These are phyloP conservation scores for Cercis canadensis DNA, from an alignment of 306 rosid genomes.

Conservation along the genomic window DNA sequence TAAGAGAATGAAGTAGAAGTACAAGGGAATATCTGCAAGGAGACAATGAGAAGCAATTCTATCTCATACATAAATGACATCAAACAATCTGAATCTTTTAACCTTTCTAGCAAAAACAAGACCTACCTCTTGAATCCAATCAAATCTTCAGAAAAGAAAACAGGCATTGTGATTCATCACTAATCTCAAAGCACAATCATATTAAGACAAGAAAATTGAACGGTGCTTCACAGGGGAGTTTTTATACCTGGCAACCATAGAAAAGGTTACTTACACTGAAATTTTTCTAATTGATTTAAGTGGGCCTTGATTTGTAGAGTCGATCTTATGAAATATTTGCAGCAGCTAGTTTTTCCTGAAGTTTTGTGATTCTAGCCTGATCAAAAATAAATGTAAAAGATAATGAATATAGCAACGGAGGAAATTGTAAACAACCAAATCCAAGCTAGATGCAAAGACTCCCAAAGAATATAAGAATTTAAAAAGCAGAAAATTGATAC, in stretches of 20 bases:
- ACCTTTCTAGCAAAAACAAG: neutral
- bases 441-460: neutral
- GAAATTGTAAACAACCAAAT: neutral
- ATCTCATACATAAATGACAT: neutral
- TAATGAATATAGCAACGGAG: slow-evolving; percentile 1
- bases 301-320: slow-evolving; percentile 24
- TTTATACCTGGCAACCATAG: slow-evolving; percentile 30
- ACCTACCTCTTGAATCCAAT: neutral
- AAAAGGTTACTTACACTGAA: neutral
- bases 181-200: neutral
- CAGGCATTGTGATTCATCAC: neutral
- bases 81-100: neutral
- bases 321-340: slow-evolving; percentile 44
- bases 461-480: neutral
- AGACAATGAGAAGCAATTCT: neutral
- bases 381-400: slow-evolving; percentile 30
- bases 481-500: neutral
- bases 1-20: neutral
- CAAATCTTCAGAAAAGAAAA: neutral
- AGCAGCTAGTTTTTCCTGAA: slow-evolving; percentile 64
- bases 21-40: too few relatives aligned
- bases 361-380: slow-evolving; percentile 69
- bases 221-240: neutral
- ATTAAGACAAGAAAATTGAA: neutral
- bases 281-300: slow-evolving; percentile 13